Evolutionary conservation across 257 asterid genomes (phyloP).

Genomic region (Henckelia pumila): DNA sequence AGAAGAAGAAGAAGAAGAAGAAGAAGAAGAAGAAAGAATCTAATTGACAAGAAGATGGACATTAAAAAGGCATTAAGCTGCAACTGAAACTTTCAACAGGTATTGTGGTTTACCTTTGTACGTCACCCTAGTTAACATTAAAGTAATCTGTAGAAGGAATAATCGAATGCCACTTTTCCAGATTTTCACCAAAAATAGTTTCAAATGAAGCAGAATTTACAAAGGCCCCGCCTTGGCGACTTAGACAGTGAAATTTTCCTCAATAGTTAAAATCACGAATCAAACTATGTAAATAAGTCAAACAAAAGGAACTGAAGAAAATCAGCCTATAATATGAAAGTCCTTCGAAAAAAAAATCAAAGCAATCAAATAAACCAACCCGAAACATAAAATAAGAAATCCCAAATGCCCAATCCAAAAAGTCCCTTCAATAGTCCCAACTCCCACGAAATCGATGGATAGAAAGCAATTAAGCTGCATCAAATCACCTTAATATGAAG

Average conservation of each 20-base stretch:
- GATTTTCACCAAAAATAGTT: neutral
- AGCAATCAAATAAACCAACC: slow-evolving; percentile 14
- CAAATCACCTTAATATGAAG: slow-evolving; percentile 72
- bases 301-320: neutral
- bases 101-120: neutral
- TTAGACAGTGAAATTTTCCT: neutral
- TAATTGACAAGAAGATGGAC: neutral
- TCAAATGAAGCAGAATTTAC: slow-evolving; percentile 5
- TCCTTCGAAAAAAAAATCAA: neutral
- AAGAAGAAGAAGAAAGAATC: no score
- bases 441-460: slow-evolving; percentile 8
- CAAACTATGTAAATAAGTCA: neutral
- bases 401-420: slow-evolving; percentile 13
- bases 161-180: slow-evolving; percentile 9
- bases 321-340: neutral
- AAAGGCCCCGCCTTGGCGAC: neutral
- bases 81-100: slow-evolving; percentile 9
- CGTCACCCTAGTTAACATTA: slow-evolving; percentile 1
- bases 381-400: slow-evolving; percentile 18
- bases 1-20: no score
- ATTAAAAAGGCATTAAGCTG: slow-evolving; percentile 13
- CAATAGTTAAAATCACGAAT: no score
- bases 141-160: slow-evolving; percentile 14
- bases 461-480: neutral
- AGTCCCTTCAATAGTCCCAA: slow-evolving; percentile 1